Evolutionary conservation across 306 rosid genomes (phyloP).

Genomic region (Ammopiptanthus mongolicus): DNA sequence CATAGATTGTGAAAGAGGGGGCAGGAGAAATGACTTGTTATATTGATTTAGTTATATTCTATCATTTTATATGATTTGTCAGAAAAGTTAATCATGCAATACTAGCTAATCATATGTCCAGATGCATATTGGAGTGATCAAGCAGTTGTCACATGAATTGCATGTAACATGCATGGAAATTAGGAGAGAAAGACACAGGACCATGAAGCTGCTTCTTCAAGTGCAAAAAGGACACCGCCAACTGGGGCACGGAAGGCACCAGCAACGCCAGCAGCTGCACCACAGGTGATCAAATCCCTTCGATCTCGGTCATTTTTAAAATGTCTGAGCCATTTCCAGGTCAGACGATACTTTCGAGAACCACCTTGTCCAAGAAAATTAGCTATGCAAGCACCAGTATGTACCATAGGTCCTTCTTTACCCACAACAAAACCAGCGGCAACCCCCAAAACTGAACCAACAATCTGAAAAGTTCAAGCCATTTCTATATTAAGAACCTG

Average conservation of each 20-base stretch:
- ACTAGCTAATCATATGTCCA: neutral
- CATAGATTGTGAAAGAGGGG: neutral
- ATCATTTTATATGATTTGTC: neutral
- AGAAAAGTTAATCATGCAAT: neutral
- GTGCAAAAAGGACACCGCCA: conserved; percentile 89
- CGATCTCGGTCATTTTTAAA: conserved; percentile 76
- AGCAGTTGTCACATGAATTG: neutral
- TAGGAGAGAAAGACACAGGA: conserved; percentile 25
- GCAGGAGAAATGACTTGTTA: neutral
- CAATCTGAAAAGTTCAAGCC: conserved; percentile 46
- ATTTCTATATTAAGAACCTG: neutral
- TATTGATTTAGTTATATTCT: neutral
- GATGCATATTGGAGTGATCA: neutral
- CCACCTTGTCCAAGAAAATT: conserved; percentile 80
- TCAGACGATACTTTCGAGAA: conserved; percentile 55
- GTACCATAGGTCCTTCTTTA: conserved; percentile 90
- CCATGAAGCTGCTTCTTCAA: conserved; percentile 93
- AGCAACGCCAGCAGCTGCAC: conserved; percentile 91
- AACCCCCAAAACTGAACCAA: conserved; percentile 78
- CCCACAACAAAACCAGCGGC: conserved; percentile 82
- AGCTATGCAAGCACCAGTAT: conserved; percentile 82
- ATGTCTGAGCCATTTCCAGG: conserved; percentile 74
- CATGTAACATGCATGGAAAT: neutral
- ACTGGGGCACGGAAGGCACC: conserved; percentile 90
- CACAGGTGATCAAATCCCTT: conserved; percentile 76